phyloP scores from a whole-genome alignment of 2,329 filamentous ascomycete species.

The Exophiala sideris region DNA sequence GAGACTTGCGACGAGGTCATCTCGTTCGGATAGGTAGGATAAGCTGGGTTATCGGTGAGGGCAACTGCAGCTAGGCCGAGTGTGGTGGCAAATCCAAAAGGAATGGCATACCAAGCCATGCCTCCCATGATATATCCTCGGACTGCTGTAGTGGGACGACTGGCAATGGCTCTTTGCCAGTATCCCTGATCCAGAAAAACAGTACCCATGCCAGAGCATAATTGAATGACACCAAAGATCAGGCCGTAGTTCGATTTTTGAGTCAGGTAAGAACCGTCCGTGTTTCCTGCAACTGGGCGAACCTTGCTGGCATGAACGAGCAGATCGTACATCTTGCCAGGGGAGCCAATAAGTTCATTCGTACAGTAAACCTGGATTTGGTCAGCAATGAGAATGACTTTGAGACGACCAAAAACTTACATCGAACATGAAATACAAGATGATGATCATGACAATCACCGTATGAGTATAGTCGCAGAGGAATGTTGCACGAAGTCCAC shows the following conservation, averaged over 20 bases:
- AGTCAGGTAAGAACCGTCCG: constrained; percentile 77
- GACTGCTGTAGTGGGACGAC: constrained; percentile 35
- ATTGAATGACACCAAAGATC: constrained; percentile 87
- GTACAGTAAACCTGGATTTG: constrained; percentile 57
- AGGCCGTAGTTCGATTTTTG: constrained; percentile 77
- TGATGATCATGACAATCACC: constrained; percentile 68
- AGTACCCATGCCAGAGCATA: constrained; percentile 73
- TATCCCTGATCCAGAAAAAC: constrained; percentile 75
- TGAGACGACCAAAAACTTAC: background rate
- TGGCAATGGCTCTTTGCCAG: constrained; percentile 62
- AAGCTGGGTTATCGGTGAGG: constrained; percentile 39
- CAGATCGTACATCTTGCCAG: constrained; percentile 66
- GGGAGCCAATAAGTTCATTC: constrained; percentile 67
- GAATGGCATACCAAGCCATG: constrained; percentile 48
- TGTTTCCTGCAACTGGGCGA: constrained; percentile 76
- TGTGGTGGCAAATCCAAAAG: constrained; percentile 45
- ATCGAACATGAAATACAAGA: constrained; percentile 59
- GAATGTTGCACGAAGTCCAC: constrained; percentile 61
- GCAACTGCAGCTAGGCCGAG: constrained; percentile 46
- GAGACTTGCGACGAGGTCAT: constrained; percentile 24
- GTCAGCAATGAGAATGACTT: background rate
- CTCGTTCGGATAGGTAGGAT: constrained; percentile 37
- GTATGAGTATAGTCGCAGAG: constrained; percentile 73
- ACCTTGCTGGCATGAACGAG: constrained; percentile 63
- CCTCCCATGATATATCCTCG: constrained; percentile 40